phyloP scores from a whole-genome alignment of 208 protist species.

The Herpetomonas samuelpessoai region DNA sequence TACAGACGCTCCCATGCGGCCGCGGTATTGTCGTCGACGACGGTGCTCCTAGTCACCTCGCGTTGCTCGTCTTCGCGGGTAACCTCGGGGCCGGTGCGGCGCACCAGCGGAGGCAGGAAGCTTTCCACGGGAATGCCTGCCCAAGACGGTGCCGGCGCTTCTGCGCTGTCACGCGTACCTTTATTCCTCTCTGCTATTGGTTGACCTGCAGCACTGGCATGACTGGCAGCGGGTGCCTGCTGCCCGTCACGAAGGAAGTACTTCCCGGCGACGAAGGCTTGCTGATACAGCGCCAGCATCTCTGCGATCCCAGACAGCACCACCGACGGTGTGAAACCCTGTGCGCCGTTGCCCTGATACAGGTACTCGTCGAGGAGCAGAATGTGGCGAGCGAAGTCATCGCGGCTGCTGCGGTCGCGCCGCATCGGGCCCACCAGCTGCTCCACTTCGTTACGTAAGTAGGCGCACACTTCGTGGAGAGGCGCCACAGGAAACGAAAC shows the following conservation, averaged over 20 bases:
- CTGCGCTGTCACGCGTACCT: background rate
- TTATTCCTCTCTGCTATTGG: no score
- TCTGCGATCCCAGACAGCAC: slow-evolving; percentile 52
- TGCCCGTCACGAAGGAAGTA: background rate
- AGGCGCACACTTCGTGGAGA: slow-evolving; percentile 15
- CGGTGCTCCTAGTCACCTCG: background rate
- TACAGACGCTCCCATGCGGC: background rate
- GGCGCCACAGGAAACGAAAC: background rate
- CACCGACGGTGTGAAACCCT: slow-evolving; percentile 63
- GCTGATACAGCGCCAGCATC: slow-evolving; percentile 21
- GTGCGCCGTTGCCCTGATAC: slow-evolving; percentile 31
- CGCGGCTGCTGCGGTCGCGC: slow-evolving; percentile 17
- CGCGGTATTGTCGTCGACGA: background rate
- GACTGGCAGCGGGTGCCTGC: no score
- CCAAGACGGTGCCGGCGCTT: background rate
- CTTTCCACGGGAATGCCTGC: background rate
- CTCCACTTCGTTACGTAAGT: slow-evolving; percentile 24
- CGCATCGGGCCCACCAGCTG: slow-evolving; percentile 26
- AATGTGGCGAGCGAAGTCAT: slow-evolving; percentile 26
- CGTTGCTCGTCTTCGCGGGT: background rate
- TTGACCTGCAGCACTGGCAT: no score
- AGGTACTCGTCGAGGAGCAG: slow-evolving; percentile 57
- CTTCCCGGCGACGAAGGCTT: slow-evolving; percentile 20
- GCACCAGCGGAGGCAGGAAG: slow-evolving; percentile 34
- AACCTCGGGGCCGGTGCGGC: background rate